Evolutionary conservation across 1,284 basidiomycete genomes (phyloP).

Genomic region (Earliella scabrosa): DNA sequence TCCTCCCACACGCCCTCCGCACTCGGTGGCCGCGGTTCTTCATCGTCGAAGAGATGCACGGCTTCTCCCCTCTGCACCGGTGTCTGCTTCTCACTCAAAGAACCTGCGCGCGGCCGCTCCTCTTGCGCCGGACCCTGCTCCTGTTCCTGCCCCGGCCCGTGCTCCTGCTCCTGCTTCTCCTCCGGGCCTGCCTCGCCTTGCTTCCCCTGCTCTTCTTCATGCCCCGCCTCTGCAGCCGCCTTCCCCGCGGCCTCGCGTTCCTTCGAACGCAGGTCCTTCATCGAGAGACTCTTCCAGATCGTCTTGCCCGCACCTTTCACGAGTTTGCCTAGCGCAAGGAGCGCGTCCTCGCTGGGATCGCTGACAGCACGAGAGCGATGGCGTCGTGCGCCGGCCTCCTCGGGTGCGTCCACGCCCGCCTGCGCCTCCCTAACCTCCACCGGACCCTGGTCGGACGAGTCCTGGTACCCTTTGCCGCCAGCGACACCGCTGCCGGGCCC

Average conservation of each 20-base stretch:
- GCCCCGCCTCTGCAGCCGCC: neutral
- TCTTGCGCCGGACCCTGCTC: neutral
- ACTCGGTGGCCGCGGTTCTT: neutral
- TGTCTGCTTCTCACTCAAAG: neutral
- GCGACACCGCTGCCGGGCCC: slow-evolving; percentile 16
- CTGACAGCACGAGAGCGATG: slow-evolving; percentile 10
- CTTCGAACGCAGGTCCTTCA: slow-evolving; percentile 22
- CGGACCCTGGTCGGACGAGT: slow-evolving; percentile 5
- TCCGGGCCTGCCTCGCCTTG: too few relatives aligned
- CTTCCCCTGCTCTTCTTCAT: neutral
- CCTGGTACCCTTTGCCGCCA: slow-evolving; percentile 3
- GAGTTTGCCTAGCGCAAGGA: slow-evolving; percentile 30
- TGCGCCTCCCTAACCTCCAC: slow-evolving; percentile 18
- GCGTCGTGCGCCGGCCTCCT: slow-evolving; percentile 9
- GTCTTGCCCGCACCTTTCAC: slow-evolving; percentile 33
- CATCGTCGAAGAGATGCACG: slow-evolving; percentile 15
- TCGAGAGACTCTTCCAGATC: slow-evolving; percentile 32
- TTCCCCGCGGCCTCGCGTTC: neutral
- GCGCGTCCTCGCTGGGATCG: slow-evolving; percentile 33
- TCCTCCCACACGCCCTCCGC: slow-evolving; percentile 28
- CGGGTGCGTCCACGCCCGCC: slow-evolving; percentile 16
- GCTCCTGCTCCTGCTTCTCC: too few relatives aligned
- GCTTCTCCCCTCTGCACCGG: neutral
- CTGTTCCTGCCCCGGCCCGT: neutral
- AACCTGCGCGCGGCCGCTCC: neutral